Evolutionary conservation across 2,329 filamentous ascomycete species (phyloP).

Genomic region (Paecilomyces sp.): DNA sequence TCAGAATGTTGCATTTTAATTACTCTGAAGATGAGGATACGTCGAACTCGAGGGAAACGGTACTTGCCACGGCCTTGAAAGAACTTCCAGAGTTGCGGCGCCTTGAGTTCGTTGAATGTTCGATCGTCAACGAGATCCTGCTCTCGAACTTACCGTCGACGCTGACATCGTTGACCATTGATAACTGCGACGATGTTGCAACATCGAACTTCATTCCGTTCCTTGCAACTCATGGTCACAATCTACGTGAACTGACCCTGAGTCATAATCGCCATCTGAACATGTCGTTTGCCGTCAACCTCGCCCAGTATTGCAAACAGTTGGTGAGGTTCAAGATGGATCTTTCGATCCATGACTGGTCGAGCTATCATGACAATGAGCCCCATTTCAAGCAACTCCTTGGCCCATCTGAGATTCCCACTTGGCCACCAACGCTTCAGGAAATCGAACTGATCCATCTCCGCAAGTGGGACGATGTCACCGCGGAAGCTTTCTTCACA

Average conservation of each 20-base stretch:
- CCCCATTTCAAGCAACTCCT: slow-evolving; percentile 68
- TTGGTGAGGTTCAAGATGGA: slow-evolving; percentile 69
- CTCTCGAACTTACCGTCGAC: slow-evolving; percentile 61
- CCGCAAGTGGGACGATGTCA: slow-evolving; percentile 62
- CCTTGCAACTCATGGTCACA: slow-evolving; percentile 58
- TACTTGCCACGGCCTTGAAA: slow-evolving; percentile 42
- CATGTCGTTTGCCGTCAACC: slow-evolving; percentile 62
- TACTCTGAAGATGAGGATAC: slow-evolving; percentile 35
- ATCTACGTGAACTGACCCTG: slow-evolving; percentile 62
- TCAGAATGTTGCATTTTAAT: slow-evolving; percentile 31
- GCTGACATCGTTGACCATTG: slow-evolving; percentile 62
- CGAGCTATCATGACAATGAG: slow-evolving; percentile 61
- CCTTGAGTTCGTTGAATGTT: slow-evolving; percentile 68
- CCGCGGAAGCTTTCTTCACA: slow-evolving; percentile 69
- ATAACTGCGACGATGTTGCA: slow-evolving; percentile 70
- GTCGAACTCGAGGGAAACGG: slow-evolving; percentile 14
- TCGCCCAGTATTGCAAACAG: slow-evolving; percentile 62
- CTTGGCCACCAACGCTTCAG: slow-evolving; percentile 68
- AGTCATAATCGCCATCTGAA: slow-evolving; percentile 74
- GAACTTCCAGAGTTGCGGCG: slow-evolving; percentile 58
- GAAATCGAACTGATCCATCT: slow-evolving; percentile 69
- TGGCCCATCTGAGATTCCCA: slow-evolving; percentile 52
- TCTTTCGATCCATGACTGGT: slow-evolving; percentile 67
- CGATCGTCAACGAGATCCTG: slow-evolving; percentile 60
- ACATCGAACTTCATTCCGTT: slow-evolving; percentile 60